Evolutionary conservation across 1,284 basidiomycete species (phyloP).

Genomic region (Agaricales sp.): DNA sequence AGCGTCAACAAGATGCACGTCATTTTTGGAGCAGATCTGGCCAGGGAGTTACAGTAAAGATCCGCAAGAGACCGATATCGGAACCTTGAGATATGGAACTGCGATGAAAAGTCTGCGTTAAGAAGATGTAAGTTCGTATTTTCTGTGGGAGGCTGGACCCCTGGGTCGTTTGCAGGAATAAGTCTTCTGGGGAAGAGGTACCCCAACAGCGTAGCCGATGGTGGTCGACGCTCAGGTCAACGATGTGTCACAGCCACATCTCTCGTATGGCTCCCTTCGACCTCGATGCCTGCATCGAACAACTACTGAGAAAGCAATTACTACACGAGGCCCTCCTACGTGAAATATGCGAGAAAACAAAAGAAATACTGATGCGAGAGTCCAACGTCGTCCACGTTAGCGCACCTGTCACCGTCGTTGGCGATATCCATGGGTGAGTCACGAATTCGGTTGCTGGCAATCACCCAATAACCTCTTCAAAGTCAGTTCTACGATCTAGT

Average conservation of each 20-base stretch:
- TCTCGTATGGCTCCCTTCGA: slow-evolving; percentile 51
- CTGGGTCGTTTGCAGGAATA: too few relatives aligned
- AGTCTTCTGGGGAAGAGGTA: too few relatives aligned
- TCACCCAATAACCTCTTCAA: slow-evolving; percentile 22
- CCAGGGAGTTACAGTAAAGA: too few relatives aligned
- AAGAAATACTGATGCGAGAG: slow-evolving; percentile 97
- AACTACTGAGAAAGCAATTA: slow-evolving; percentile 84
- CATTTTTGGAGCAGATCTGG: too few relatives aligned
- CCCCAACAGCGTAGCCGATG: too few relatives aligned
- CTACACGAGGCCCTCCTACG: slow-evolving; percentile 86
- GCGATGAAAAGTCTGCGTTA: too few relatives aligned
- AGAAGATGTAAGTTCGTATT: too few relatives aligned
- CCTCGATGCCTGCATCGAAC: slow-evolving; percentile 90
- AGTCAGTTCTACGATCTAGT: slow-evolving; percentile 99
- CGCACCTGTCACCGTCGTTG: slow-evolving; percentile 98
- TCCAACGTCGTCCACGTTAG: slow-evolving; percentile 97
- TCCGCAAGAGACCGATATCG: too few relatives aligned
- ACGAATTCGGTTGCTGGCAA: slow-evolving; percentile 9
- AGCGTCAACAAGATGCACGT: too few relatives aligned
- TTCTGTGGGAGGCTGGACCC: too few relatives aligned
- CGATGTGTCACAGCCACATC: not conserved
- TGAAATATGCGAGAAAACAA: slow-evolving; percentile 98
- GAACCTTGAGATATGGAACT: too few relatives aligned
- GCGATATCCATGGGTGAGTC: slow-evolving; percentile 96
- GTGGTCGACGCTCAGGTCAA: too few relatives aligned